Percentiles rank a stretch among this genome's conserved stretches.
Evolutionary conservation across 2,329 filamentous ascomycete species (phyloP).

Genomic region (Ampelomyces quisqualis): DNA sequence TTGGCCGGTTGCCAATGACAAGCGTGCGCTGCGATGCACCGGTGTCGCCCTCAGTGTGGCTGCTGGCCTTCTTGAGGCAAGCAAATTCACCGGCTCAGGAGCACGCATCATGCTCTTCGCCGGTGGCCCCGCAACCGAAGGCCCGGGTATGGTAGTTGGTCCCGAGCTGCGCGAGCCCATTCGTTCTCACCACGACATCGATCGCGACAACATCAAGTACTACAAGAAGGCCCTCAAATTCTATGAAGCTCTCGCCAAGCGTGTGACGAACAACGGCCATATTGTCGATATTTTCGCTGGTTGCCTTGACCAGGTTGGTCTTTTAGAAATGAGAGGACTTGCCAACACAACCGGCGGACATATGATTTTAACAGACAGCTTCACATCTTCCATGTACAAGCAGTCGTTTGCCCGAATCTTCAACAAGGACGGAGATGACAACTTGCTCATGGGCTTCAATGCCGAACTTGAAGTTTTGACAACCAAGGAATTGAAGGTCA

Average conservation of each 20-base stretch:
- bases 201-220: slow-evolving; percentile 98
- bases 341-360: slow-evolving; percentile 95
- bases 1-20: slow-evolving; percentile 94
- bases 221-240: slow-evolving; percentile 99
- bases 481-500: slow-evolving; percentile 97
- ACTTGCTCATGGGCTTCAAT: slow-evolving; percentile 97
- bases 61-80: slow-evolving; percentile 82
- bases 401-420: slow-evolving; percentile 97
- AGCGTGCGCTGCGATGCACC: slow-evolving; percentile 85
- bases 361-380: slow-evolving; percentile 97
- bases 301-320: slow-evolving; percentile 93
- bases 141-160: slow-evolving; percentile 93
- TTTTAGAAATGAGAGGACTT: slow-evolving; percentile 97
- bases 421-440: slow-evolving; percentile 93
- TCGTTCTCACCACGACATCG: slow-evolving; percentile 97
- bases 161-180: slow-evolving; percentile 95
- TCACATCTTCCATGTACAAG: slow-evolving; percentile 98
- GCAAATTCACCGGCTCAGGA: slow-evolving; percentile 89
- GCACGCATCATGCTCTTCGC: slow-evolving; percentile 97
- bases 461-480: slow-evolving; percentile 93
- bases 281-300: slow-evolving; percentile 97
- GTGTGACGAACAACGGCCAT: slow-evolving; percentile 93
- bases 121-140: slow-evolving; percentile 91
- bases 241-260: slow-evolving; percentile 91
- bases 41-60: slow-evolving; percentile 96